phyloP scores from a whole-genome alignment of 2,329 filamentous ascomycete species.

The Parafenestella ontariensis region DNA sequence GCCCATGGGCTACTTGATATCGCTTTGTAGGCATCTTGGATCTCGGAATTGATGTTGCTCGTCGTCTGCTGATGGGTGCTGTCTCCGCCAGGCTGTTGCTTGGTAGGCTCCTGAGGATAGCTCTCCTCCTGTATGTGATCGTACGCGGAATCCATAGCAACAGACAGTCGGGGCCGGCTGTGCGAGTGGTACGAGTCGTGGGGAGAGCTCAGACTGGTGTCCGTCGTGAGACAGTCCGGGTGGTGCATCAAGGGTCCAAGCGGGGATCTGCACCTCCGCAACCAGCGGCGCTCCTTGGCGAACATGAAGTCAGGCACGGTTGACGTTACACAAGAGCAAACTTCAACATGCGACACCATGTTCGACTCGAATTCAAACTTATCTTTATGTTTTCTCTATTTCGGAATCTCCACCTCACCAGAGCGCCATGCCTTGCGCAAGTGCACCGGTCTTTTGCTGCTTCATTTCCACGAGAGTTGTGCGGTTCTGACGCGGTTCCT shows the following conservation, averaged over 20 bases:
- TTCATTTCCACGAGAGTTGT: neutral
- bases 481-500: neutral
- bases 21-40: conserved; percentile 94
- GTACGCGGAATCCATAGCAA: conserved; percentile 90
- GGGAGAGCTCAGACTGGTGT: conserved; percentile 14
- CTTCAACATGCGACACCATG: neutral
- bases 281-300: conserved; percentile 17
- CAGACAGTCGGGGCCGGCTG: neutral
- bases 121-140: conserved; percentile 93
- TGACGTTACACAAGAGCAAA: conserved; percentile 7
- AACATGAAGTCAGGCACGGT: conserved; percentile 13
- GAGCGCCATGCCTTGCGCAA: neutral
- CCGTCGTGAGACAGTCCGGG: conserved; percentile 8
- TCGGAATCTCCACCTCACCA: neutral
- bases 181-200: conserved; percentile 6
- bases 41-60: conserved; percentile 77
- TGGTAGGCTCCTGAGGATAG: conserved; percentile 56
- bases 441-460: neutral
- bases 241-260: conserved; percentile 17
- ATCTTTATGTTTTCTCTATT: neutral
- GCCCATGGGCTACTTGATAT: conserved; percentile 94
- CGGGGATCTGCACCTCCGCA: conserved; percentile 21
- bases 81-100: conserved; percentile 57
- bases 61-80: conserved; percentile 41
- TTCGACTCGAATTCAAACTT: too few species aligned